Evolutionary conservation across 257 asterid genomes (phyloP).

Genomic region (Nicotiana paniculata): DNA sequence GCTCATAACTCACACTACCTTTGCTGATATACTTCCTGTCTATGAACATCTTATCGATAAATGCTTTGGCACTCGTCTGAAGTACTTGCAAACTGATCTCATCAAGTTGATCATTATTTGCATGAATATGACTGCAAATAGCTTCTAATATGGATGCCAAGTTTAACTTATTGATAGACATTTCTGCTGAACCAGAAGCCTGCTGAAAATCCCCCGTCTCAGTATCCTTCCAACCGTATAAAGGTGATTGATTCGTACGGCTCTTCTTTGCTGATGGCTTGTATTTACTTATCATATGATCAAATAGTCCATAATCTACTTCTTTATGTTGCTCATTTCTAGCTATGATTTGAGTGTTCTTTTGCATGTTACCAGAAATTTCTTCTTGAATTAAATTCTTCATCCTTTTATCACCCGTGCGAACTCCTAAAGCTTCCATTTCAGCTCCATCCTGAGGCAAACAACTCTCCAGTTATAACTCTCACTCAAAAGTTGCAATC

Average conservation of each 20-base stretch:
- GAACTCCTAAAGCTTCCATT: slow-evolving; percentile 16
- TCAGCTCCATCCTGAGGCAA: slow-evolving; percentile 40
- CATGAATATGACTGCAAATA: slow-evolving; percentile 32
- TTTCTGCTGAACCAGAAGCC: slow-evolving; percentile 28
- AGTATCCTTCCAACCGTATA: slow-evolving; percentile 10
- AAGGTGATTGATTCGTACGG: slow-evolving; percentile 18
- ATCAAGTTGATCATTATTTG: slow-evolving; percentile 22
- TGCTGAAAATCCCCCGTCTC: slow-evolving; percentile 13
- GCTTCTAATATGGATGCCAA: slow-evolving; percentile 40
- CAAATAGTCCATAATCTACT: slow-evolving; percentile 21
- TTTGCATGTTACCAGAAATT: slow-evolving; percentile 15
- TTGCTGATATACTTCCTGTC: slow-evolving; percentile 22
- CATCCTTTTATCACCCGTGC: slow-evolving; percentile 13
- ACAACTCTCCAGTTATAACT: not conserved
- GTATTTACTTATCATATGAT: slow-evolving; percentile 22
- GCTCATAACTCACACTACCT: slow-evolving; percentile 21
- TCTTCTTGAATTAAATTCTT: slow-evolving; percentile 25
- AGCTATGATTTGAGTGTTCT: slow-evolving; percentile 13
- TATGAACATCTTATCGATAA: slow-evolving; percentile 45
- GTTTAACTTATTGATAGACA: slow-evolving; percentile 23
- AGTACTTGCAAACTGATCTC: slow-evolving; percentile 31
- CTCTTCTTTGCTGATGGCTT: slow-evolving; percentile 21
- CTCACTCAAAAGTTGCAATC: not conserved
- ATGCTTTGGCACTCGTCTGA: slow-evolving; percentile 52
- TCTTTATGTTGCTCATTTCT: slow-evolving; percentile 17